Conservation (phyloP, 805 yeast genomes). For the Brettanomyces nanus region DNA sequence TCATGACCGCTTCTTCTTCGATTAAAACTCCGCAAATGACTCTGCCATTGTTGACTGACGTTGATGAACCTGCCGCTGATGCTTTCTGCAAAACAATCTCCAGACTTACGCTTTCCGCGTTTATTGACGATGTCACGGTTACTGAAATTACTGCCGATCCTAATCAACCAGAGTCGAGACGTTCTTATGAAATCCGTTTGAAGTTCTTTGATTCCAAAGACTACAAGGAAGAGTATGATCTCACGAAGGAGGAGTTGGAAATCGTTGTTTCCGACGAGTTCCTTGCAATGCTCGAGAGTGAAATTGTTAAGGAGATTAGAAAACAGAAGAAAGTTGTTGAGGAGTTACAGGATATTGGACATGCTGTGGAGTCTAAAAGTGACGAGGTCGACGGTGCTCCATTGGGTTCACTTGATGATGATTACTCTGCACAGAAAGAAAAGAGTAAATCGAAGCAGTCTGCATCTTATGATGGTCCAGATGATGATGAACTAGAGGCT, state of each 20-base stretch:
- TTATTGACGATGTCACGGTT: conserved; percentile 76
- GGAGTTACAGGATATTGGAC: conserved; percentile 58
- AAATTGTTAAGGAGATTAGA: conserved; percentile 72
- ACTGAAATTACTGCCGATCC: conserved; percentile 76
- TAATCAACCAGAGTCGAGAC: conserved; percentile 35
- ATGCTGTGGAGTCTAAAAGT: conserved; percentile 50
- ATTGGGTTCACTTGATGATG: conserved; percentile 32
- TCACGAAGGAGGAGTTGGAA: conserved; percentile 72
- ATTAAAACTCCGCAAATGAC: conserved; percentile 99
- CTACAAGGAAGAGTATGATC: conserved; percentile 83
- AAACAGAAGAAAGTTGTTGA: conserved; percentile 54
- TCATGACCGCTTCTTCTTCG: conserved; percentile 95
- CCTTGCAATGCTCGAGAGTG: conserved; percentile 60
- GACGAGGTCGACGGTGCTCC: conserved; percentile 17
- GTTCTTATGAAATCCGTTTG: conserved; percentile 71
- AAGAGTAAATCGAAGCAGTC: conserved; percentile 69
- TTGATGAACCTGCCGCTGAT: conserved; percentile 81
- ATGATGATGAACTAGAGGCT: conserved; percentile 77
- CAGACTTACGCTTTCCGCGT: conserved; percentile 76
- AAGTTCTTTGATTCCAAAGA: conserved; percentile 69
- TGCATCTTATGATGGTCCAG: conserved; percentile 90
- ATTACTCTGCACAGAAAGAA: conserved; percentile 56
- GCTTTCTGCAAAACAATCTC: conserved; percentile 88
- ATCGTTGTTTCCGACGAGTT: conserved; percentile 55
- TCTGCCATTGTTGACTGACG: conserved; percentile 73